These are phyloP conservation scores for Talaromyces albobiverticillius DNA, from an alignment of 2,329 filamentous ascomycete genomes.

Conservation along the genomic window DNA sequence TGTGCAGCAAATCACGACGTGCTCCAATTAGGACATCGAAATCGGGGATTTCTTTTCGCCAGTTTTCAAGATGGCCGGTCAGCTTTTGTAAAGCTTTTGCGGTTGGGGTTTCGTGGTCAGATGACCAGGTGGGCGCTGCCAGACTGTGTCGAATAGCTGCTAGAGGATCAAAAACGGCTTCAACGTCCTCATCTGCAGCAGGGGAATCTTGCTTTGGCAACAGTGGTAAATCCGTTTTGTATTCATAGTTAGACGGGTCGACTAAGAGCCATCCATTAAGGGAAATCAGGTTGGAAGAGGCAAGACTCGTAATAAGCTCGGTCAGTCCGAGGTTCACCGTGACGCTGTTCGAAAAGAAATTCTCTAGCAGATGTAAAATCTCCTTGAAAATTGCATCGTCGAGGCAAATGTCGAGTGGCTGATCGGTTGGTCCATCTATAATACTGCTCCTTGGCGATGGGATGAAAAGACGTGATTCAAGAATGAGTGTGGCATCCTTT, in stretches of 20 bases:
- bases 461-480: conserved; percentile 36
- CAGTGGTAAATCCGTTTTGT: conserved; percentile 25
- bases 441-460: conserved; percentile 26
- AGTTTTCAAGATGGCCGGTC: conserved; percentile 60
- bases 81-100: conserved; percentile 59
- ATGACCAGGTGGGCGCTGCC: conserved; percentile 47
- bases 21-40: conserved; percentile 70
- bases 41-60: conserved; percentile 63
- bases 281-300: conserved; percentile 77
- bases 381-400: conserved; percentile 58
- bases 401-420: conserved; percentile 62
- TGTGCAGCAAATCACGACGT: conserved; percentile 45
- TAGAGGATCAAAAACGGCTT: conserved; percentile 25
- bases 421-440: conserved; percentile 54
- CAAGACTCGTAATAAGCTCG: conserved; percentile 75
- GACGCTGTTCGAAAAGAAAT: conserved; percentile 85
- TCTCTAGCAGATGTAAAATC: conserved; percentile 61
- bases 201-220: not conserved
- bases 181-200: conserved; percentile 32
- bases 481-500: conserved; percentile 53
- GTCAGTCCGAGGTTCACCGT: conserved; percentile 89
- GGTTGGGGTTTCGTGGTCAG: conserved; percentile 47
- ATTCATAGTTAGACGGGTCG: conserved; percentile 63
- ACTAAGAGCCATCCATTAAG: conserved; percentile 89
- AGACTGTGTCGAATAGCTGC: conserved; percentile 29